A percentile compares a stretch with the other conserved stretches of the same genome.
These are phyloP conservation scores for Spathaspora arborariae DNA, from an alignment of 805 yeast genomes.

Conservation along the genomic window DNA sequence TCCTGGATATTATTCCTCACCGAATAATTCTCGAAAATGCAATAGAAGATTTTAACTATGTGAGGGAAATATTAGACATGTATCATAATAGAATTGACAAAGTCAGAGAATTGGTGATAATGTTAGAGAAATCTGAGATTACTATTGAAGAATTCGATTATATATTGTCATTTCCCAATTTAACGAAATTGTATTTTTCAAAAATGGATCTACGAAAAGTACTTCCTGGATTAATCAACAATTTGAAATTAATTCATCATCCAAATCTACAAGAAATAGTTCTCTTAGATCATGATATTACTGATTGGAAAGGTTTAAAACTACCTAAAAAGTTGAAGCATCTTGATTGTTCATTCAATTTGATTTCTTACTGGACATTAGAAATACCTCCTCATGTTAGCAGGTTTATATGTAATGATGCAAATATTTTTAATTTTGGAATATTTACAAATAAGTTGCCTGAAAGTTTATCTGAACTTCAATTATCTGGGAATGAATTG, in stretches of 20 bases:
- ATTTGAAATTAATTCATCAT: slow-evolving; percentile 7
- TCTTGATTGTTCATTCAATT: slow-evolving; percentile 32
- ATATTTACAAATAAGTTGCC: slow-evolving; percentile 16
- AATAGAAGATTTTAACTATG: slow-evolving; percentile 28
- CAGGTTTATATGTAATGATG: slow-evolving; percentile 29
- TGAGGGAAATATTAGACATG: slow-evolving; percentile 20
- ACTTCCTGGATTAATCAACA: background rate
- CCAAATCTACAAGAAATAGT: slow-evolving; percentile 21
- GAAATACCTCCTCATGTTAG: slow-evolving; percentile 17
- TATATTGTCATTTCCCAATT: slow-evolving; percentile 21
- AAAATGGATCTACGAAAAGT: slow-evolving; percentile 16
- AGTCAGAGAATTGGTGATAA: slow-evolving; percentile 19
- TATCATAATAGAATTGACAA: slow-evolving; percentile 9
- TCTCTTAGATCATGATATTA: slow-evolving; percentile 30
- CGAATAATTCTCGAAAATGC: slow-evolving; percentile 23
- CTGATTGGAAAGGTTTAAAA: slow-evolving; percentile 23
- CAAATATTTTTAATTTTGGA: slow-evolving; percentile 15
- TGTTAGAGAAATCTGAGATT: slow-evolving; percentile 24
- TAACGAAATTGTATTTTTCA: slow-evolving; percentile 28
- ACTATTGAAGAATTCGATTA: slow-evolving; percentile 15
- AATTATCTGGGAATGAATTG: slow-evolving; percentile 31
- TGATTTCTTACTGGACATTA: slow-evolving; percentile 20
- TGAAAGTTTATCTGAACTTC: slow-evolving; percentile 20
- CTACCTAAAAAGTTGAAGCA: slow-evolving; percentile 24
- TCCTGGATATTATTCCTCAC: slow-evolving; percentile 23